A percentile compares a stretch with the other conserved stretches of the same genome.
These are phyloP conservation scores for Corchorus olitorius DNA, from an alignment of 345 rosid genomes.

Conservation along the genomic window DNA sequence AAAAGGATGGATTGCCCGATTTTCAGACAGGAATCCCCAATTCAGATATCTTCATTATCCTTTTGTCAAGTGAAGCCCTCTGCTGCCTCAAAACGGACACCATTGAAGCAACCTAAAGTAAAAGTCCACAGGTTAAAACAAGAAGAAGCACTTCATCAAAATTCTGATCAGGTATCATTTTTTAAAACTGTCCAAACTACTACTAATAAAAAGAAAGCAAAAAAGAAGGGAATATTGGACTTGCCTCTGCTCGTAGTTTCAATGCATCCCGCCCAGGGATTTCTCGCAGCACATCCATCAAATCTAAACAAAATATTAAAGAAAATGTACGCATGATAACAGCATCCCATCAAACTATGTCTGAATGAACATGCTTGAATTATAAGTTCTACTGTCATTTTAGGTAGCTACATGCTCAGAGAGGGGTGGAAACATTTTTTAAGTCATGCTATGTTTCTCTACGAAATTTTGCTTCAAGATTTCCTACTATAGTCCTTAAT, in stretches of 20 bases:
- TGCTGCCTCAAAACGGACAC: slow-evolving; percentile 63
- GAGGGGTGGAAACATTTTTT: not conserved
- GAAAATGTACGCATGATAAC: not conserved
- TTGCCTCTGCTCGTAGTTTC: slow-evolving; percentile 93
- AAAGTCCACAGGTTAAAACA: not conserved
- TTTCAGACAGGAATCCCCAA: slow-evolving; percentile 66
- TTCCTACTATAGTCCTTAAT: not conserved
- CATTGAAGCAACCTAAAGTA: slow-evolving; percentile 77
- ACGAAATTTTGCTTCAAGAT: not conserved
- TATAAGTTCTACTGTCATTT: slow-evolving; percentile 4
- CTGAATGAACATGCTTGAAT: not conserved
- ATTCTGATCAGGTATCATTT: not conserved
- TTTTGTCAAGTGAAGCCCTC: slow-evolving; percentile 59
- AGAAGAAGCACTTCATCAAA: no score
- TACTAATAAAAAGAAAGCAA: not conserved
- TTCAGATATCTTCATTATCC: slow-evolving; percentile 79
- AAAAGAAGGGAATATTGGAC: not conserved
- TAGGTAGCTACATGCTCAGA: not conserved
- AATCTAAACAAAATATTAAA: slow-evolving; percentile 44
- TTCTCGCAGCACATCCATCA: slow-evolving; percentile 91
- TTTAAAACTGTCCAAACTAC: not conserved
- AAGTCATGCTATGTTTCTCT: not conserved
- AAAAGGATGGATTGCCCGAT: not conserved
- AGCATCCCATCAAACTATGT: not conserved
- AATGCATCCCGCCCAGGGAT: slow-evolving; percentile 88